Percentiles rank a stretch among this genome's conserved stretches.
These are phyloP conservation scores for Cyberlindnera mississippiensis DNA, from an alignment of 805 yeast species.

Conservation along the genomic window DNA sequence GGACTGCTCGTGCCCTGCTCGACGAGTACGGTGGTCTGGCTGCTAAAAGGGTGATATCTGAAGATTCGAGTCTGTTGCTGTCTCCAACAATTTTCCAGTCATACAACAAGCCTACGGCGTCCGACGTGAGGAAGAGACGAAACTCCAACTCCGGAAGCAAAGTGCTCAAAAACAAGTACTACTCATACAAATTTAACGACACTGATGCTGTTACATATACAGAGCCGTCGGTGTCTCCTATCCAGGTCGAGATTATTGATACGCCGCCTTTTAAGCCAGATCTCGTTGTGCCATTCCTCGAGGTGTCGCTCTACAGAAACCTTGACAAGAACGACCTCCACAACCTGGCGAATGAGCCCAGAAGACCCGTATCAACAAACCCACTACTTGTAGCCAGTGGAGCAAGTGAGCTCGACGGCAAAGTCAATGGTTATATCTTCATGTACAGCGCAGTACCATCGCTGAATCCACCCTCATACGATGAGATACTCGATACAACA, in stretches of 20 bases:
- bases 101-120: constrained; percentile 19
- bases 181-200: constrained; percentile 18
- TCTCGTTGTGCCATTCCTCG: constrained; percentile 70
- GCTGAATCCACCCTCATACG: constrained; percentile 55
- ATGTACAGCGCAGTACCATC: constrained; percentile 70
- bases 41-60: constrained; percentile 33
- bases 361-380: constrained; percentile 58
- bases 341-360: constrained; percentile 60
- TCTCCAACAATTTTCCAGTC: constrained; percentile 38
- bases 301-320: constrained; percentile 61
- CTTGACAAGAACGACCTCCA: constrained; percentile 54
- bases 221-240: constrained; percentile 55
- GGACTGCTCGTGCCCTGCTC: constrained; percentile 38
- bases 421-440: constrained; percentile 68
- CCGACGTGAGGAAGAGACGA: constrained; percentile 13
- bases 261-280: constrained; percentile 68
- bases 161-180: constrained; percentile 18
- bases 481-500: constrained; percentile 22
- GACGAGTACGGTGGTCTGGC: constrained; percentile 44
- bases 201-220: constrained; percentile 23
- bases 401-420: constrained; percentile 71
- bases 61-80: constrained; percentile 28
- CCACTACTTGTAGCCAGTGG: constrained; percentile 76
- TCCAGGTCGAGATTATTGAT: constrained; percentile 65
- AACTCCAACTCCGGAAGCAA: constrained; percentile 15